phyloP scores from a whole-genome alignment of 192 early-diverging fungal species.

The Endogone sp. region DNA sequence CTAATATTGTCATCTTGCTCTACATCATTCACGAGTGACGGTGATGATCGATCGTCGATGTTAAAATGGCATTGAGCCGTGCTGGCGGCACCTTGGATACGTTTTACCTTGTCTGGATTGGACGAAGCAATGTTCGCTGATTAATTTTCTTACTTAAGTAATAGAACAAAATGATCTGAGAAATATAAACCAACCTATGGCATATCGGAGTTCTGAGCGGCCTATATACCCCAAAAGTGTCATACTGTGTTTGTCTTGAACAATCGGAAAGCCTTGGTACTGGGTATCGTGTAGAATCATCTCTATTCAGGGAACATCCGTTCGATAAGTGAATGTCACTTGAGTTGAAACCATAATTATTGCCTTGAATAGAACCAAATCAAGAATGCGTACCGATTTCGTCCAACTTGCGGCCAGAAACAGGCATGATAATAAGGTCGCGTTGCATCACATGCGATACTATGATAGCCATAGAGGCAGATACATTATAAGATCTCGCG shows the following conservation, averaged over 20 bases:
- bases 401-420: slow-evolving; percentile 42
- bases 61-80: slow-evolving; percentile 48
- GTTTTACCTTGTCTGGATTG: slow-evolving; percentile 42
- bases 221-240: slow-evolving; percentile 69
- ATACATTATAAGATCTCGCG: too few species aligned
- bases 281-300: slow-evolving; percentile 45
- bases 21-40: background rate
- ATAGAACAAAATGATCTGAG: too few species aligned
- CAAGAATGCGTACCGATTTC: slow-evolving; percentile 39
- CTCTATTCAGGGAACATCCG: too few species aligned
- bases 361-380: too few species aligned
- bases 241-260: slow-evolving; percentile 56
- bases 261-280: slow-evolving; percentile 72
- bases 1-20: slow-evolving; percentile 17
- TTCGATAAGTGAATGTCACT: too few species aligned
- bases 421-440: slow-evolving; percentile 53
- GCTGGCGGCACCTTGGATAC: slow-evolving; percentile 36
- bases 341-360: too few species aligned
- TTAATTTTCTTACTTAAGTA: background rate
- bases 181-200: slow-evolving; percentile 42
- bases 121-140: background rate
- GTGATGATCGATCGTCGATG: slow-evolving; percentile 5
- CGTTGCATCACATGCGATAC: slow-evolving; percentile 58
- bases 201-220: slow-evolving; percentile 54
- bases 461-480: slow-evolving; percentile 6